Conservation (phyloP, 2,329 filamentous ascomycete genomes). For the Aspergillus persii region DNA sequence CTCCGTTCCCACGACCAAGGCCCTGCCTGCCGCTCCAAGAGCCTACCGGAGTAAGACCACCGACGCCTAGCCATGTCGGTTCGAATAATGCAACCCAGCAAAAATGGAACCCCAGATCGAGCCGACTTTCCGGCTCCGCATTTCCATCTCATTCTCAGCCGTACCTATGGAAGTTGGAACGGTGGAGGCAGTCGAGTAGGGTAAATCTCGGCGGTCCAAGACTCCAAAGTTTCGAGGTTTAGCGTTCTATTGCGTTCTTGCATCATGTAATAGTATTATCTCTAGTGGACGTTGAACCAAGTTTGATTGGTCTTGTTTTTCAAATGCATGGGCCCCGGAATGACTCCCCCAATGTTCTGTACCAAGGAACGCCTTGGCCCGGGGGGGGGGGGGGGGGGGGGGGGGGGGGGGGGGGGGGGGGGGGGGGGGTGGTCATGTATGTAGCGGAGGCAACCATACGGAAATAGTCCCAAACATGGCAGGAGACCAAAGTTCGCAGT, state of each 20-base stretch:
- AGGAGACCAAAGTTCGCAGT: background rate
- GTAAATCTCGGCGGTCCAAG: too few relatives aligned
- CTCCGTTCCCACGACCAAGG: background rate
- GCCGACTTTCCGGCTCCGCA: background rate
- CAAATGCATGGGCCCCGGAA: too few relatives aligned
- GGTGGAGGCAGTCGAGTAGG: background rate
- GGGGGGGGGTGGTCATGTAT: too few relatives aligned
- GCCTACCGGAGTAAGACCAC: background rate
- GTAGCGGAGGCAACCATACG: too few relatives aligned
- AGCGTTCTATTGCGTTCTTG: background rate
- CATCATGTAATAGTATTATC: background rate
- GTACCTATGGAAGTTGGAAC: background rate
- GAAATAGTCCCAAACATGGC: too few relatives aligned
- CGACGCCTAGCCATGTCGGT: background rate
- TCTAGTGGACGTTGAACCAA: background rate
- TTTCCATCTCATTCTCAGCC: background rate
- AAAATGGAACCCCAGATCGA: background rate
- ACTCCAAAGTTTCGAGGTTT: background rate
- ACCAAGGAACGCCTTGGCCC: background rate
- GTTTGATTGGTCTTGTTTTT: background rate
- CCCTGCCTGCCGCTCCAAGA: too few relatives aligned
- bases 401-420: too few relatives aligned
- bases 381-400: too few relatives aligned
- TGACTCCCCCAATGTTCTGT: background rate
- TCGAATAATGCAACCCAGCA: background rate